Base-by-base conservation (phyloP, 495 filamentous ascomycete species). In the Baudoinia panamericana region DNA sequence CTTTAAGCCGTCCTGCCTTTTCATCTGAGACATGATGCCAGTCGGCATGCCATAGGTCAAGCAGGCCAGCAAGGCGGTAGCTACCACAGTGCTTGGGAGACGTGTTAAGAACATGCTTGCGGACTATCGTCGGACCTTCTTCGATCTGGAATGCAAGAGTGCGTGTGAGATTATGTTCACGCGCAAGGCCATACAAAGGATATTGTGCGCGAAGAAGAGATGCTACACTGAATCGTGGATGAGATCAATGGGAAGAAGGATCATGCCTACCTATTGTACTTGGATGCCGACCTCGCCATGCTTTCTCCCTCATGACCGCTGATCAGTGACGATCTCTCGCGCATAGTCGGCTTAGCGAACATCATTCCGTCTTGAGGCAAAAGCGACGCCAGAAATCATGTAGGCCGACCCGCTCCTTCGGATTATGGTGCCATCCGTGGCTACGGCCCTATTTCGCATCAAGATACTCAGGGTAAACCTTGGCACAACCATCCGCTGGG, bases 1-100 rank as follows among this genome's bases (percentile, higher is more conserved):
- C 32, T 50, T 51, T 12, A 52, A 41, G 12, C 18, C 15, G 17
- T 43, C 39, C 17, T 31, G 51, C 43, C 56, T 45, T 43, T 55
- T 63, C 12, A 32, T 5, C 32, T 30, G 25, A 17, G 48, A 41
- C 36, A 46, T 31, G 5, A 39, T 12, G n/a, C 35, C 38, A 17
- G 48, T 16, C 18, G 48, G 48, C 16, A 35, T 16, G 2, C 30
- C 48, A 41, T 46, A 7, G 23, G n/a, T 26, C 5, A 46, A 32
- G n/a, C 32, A 36, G 13, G 42, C 10, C n/a, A 51, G 38, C 9
- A 51, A 22, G 21, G 48, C 48, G 24, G 48, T 41, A 32, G 46
- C 21, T 18, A 50, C 31, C 20, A 35, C 48, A 35, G 36, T 8
- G 30, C 24, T 30, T 10, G 37, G 31, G 10, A 41, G 16, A 7